phyloP scores from a whole-genome alignment of 208 protist genomes.

The Endotrypanum monterogeii region DNA sequence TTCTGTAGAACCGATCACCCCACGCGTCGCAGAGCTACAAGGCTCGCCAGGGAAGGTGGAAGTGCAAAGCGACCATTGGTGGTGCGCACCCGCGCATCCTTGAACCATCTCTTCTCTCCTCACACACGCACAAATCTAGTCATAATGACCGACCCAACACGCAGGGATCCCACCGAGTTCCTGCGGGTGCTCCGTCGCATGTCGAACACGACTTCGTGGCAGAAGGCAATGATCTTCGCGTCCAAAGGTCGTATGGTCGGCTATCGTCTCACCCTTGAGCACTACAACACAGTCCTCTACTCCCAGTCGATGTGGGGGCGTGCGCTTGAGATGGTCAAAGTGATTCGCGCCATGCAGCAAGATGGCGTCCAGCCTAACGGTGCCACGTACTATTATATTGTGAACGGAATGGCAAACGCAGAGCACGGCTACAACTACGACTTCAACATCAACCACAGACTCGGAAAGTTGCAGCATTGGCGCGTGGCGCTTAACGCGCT shows the following conservation, averaged over 20 bases:
- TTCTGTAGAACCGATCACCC: background rate
- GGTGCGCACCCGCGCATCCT: background rate
- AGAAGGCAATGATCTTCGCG: slow-evolving; percentile 92
- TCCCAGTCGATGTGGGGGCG: slow-evolving; percentile 91
- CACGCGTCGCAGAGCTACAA: background rate
- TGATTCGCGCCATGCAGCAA: slow-evolving; percentile 89
- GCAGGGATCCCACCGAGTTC: slow-evolving; percentile 91
- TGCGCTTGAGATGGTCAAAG: slow-evolving; percentile 86
- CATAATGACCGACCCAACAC: slow-evolving; percentile 88
- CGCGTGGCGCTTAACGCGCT: slow-evolving; percentile 86
- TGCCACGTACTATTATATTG: slow-evolving; percentile 91
- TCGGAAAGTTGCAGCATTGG: slow-evolving; percentile 92
- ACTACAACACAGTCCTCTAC: slow-evolving; percentile 93
- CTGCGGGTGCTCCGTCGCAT: slow-evolving; percentile 88
- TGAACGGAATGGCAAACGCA: slow-evolving; percentile 92
- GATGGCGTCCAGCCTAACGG: slow-evolving; percentile 88
- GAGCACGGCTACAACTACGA: slow-evolving; percentile 92
- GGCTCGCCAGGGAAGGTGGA: background rate
- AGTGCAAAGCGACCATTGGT: background rate
- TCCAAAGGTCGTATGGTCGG: slow-evolving; percentile 91
- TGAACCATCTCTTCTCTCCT: slow-evolving; percentile 6
- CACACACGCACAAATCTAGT: background rate
- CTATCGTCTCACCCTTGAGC: slow-evolving; percentile 83
- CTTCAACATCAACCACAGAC: slow-evolving; percentile 88
- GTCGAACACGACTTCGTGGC: slow-evolving; percentile 87